phyloP scores from a whole-genome alignment of 2,329 filamentous ascomycete species.

The Raffaelea ambrosiae region DNA sequence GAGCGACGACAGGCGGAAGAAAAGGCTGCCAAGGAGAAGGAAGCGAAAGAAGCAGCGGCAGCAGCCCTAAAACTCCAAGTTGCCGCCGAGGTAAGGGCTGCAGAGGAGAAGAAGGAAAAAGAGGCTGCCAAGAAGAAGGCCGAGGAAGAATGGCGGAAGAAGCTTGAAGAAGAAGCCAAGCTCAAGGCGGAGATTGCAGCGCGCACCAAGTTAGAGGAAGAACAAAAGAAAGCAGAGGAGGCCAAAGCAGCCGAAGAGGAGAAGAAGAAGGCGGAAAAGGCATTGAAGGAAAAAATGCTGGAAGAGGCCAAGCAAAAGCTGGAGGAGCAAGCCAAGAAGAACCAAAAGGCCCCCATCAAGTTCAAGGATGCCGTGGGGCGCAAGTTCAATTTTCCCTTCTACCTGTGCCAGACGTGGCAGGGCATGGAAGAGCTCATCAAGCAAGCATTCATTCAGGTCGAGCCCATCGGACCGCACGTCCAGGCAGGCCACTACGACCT shows the following conservation, averaged over 20 bases:
- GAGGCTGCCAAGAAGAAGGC: constrained; percentile 20
- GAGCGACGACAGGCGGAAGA: constrained; percentile 32
- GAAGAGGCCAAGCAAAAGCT: constrained; percentile 38
- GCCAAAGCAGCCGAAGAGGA: constrained; percentile 33
- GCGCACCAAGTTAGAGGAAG: constrained; percentile 35
- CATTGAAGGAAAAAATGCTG: constrained; percentile 39
- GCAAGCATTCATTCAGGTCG: constrained; percentile 74
- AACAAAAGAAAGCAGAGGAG: constrained; percentile 36
- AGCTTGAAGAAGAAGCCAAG: constrained; percentile 35
- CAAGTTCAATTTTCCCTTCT: constrained; percentile 88
- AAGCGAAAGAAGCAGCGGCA: constrained; percentile 36
- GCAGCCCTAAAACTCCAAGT: constrained; percentile 21
- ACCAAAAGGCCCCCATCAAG: constrained; percentile 66
- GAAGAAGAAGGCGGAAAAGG: constrained; percentile 48
- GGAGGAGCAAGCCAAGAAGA: constrained; percentile 35
- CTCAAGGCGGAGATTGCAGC: constrained; percentile 32
- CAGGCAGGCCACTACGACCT: constrained; percentile 73
- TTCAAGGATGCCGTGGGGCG: constrained; percentile 89
- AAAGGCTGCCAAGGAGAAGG: constrained; percentile 20
- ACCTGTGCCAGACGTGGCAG: constrained; percentile 79
- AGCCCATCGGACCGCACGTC: constrained; percentile 67
- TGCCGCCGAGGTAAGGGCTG: constrained; percentile 27
- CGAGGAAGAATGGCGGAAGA: constrained; percentile 33
- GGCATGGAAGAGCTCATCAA: constrained; percentile 83
- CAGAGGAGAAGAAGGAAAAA: constrained; percentile 23